phyloP scores from a whole-genome alignment of 2,329 filamentous ascomycete species.

The Xylariaceae sp. region DNA sequence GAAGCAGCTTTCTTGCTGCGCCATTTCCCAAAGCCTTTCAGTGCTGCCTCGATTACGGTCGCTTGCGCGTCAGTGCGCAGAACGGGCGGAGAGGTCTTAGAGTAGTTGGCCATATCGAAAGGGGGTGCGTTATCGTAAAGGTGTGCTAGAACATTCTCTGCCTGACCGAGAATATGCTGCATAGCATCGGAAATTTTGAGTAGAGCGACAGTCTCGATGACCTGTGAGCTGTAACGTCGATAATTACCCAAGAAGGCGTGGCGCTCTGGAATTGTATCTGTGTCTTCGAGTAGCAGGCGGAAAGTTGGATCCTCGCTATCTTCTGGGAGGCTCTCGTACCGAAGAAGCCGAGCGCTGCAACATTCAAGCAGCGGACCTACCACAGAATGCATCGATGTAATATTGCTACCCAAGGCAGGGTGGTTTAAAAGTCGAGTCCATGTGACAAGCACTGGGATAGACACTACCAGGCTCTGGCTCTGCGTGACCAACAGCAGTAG shows the following conservation, averaged over 20 bases:
- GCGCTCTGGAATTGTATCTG: conserved; percentile 88
- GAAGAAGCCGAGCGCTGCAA: conserved; percentile 78
- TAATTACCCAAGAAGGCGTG: conserved; percentile 97
- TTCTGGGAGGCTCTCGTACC: conserved; percentile 83
- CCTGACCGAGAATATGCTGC: conserved; percentile 77
- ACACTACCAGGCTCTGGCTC: conserved; percentile 85
- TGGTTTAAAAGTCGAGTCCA: conserved; percentile 83
- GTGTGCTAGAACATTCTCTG: conserved; percentile 70
- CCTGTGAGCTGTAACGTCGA: conserved; percentile 79
- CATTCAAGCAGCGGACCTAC: conserved; percentile 77
- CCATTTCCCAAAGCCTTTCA: conserved; percentile 90
- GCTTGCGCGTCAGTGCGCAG: conserved; percentile 86
- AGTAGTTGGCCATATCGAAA: conserved; percentile 63
- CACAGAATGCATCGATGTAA: conserved; percentile 58
- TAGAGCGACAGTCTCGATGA: conserved; percentile 84
- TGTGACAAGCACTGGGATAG: conserved; percentile 85
- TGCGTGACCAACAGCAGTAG: conserved; percentile 77
- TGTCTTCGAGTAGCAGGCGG: conserved; percentile 84
- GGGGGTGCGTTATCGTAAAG: conserved; percentile 69
- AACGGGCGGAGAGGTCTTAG: conserved; percentile 68
- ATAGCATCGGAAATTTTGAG: conserved; percentile 82
- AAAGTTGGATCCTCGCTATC: conserved; percentile 78
- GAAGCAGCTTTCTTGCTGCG: conserved; percentile 30
- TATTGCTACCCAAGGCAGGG: conserved; percentile 61
- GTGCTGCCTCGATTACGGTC: conserved; percentile 80